These are phyloP conservation scores for Fraxinus baroniana DNA, from an alignment of 305 asterid genomes.

Conservation along the genomic window DNA sequence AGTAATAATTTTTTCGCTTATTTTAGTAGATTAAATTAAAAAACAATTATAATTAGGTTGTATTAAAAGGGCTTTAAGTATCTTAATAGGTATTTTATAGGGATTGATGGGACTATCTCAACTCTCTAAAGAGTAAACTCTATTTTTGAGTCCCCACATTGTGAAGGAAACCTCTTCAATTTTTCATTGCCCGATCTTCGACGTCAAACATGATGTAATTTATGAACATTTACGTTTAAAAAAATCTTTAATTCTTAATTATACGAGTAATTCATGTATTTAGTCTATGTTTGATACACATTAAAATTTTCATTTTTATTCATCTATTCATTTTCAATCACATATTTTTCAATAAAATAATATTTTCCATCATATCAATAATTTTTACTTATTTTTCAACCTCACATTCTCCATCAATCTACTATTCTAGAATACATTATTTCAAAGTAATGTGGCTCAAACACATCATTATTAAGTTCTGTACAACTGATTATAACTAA, in stretches of 20 bases:
- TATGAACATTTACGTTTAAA: not conserved
- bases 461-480: not conserved
- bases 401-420: too few species aligned
- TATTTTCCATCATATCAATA: too few species aligned
- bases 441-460: too few species aligned
- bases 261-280: not conserved
- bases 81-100: constrained; percentile 14
- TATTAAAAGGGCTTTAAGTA: not conserved
- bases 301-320: too few species aligned
- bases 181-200: not conserved
- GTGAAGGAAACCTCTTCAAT: not conserved
- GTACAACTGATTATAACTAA: not conserved
- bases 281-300: too few species aligned
- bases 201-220: not conserved
- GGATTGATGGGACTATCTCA: constrained; percentile 23
- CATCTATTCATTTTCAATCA: too few species aligned
- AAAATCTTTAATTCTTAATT: not conserved
- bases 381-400: too few species aligned
- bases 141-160: not conserved
- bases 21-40: not conserved
- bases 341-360: too few species aligned
- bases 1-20: constrained; percentile 21
- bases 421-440: too few species aligned
- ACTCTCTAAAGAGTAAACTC: constrained; percentile 7
- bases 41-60: not conserved